These are phyloP conservation scores for Rhodotorula kratochvilovae DNA, from an alignment of 768 basidiomycete genomes.

Conservation along the genomic window DNA sequence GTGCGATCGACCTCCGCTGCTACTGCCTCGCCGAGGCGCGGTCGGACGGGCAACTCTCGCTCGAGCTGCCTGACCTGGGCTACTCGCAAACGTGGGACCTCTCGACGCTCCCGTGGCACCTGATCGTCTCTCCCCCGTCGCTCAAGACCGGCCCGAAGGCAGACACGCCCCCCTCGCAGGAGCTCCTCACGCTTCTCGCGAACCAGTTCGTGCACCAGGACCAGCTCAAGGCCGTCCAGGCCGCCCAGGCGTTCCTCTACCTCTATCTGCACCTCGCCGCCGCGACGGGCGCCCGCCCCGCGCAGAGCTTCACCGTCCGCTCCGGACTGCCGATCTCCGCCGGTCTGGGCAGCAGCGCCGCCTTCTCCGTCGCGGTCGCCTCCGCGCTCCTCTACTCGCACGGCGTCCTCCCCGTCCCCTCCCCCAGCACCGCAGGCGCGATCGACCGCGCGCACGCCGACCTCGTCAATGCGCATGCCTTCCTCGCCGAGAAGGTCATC, in stretches of 20 bases:
- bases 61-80: slow-evolving; percentile 74
- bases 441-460: slow-evolving; percentile 64
- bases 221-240: slow-evolving; percentile 42
- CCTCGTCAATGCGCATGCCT: slow-evolving; percentile 86
- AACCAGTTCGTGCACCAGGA: slow-evolving; percentile 34
- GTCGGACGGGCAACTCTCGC: slow-evolving; percentile 64
- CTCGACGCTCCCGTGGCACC: slow-evolving; percentile 69
- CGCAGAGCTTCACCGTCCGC: slow-evolving; percentile 74
- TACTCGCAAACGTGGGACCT: slow-evolving; percentile 79
- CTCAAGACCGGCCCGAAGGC: slow-evolving; percentile 53
- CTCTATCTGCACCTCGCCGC: slow-evolving; percentile 71
- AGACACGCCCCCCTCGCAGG: slow-evolving; percentile 65
- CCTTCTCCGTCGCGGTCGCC: slow-evolving; percentile 82
- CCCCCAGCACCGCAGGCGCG: slow-evolving; percentile 55
- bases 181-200: slow-evolving; percentile 67
- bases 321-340: slow-evolving; percentile 89
- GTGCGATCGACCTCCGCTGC: slow-evolving; percentile 90
- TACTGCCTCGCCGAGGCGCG: slow-evolving; percentile 78
- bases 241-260: slow-evolving; percentile 78
- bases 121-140: slow-evolving; percentile 42
- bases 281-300: slow-evolving; percentile 54
- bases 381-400: slow-evolving; percentile 73
- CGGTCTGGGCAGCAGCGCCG: slow-evolving; percentile 93
- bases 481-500: slow-evolving; percentile 87
- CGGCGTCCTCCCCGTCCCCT: slow-evolving; percentile 56